Conservation (phyloP, 1,284 basidiomycete genomes). For the Ceratobasidium sp. region DNA sequence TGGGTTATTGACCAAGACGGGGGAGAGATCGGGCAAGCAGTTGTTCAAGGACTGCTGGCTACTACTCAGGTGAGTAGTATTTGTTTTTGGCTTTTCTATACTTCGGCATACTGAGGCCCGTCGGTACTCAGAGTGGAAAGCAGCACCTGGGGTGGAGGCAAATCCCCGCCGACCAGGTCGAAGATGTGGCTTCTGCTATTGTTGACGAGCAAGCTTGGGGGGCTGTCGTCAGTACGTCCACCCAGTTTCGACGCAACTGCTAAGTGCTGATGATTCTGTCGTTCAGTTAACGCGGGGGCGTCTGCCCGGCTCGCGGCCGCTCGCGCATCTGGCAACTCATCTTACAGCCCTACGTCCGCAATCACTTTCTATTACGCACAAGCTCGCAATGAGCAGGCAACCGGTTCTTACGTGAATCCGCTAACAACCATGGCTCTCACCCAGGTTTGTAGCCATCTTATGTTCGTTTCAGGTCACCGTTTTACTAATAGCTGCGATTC, state of each 20-base stretch:
- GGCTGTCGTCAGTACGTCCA: constrained; percentile 6
- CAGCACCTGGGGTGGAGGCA: constrained; percentile 52
- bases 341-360: constrained; percentile 4
- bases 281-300: background rate
- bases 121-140: constrained; percentile 46
- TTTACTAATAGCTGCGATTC: constrained; percentile 47
- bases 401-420: constrained; percentile 39
- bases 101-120: constrained; percentile 1
- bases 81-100: background rate
- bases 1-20: constrained; percentile 61
- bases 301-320: constrained; percentile 3
- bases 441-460: constrained; percentile 43
- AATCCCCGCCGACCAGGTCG: background rate
- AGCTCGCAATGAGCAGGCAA: constrained; percentile 42
- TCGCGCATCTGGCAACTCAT: background rate
- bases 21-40: constrained; percentile 54
- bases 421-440: constrained; percentile 47
- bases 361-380: constrained; percentile 25
- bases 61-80: constrained; percentile 43
- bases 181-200: background rate
- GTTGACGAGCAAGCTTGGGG: constrained; percentile 12
- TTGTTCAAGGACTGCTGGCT: constrained; percentile 51
- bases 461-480: constrained; percentile 33
- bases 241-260: background rate
- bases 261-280: background rate